phyloP scores from a whole-genome alignment of 23 red algal species.

The Chondrus crispus region DNA sequence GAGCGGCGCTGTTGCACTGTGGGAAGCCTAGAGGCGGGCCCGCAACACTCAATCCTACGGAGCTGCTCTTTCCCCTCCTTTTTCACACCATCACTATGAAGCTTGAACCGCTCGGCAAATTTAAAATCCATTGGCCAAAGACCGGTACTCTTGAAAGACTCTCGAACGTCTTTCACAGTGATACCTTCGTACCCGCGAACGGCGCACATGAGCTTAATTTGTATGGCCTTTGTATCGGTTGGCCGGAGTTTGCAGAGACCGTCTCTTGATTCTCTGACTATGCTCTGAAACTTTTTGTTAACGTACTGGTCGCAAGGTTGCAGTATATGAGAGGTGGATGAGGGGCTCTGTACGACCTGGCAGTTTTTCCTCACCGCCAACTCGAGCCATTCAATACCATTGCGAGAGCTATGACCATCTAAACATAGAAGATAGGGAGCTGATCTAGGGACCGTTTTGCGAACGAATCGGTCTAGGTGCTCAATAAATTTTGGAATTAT shows the following conservation, averaged over 20 bases:
- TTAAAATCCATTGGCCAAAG: neutral
- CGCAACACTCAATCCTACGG: too few relatives aligned
- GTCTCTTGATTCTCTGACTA: neutral
- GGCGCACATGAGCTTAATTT: neutral
- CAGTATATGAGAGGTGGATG: neutral
- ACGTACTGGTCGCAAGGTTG: conserved; percentile 1
- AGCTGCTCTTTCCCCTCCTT: too few relatives aligned
- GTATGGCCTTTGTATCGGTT: neutral
- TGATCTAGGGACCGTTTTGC: too few relatives aligned
- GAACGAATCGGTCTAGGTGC: too few relatives aligned
- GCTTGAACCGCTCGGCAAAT: neutral
- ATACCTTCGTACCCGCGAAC: neutral
- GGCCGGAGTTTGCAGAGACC: neutral
- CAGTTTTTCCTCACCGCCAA: neutral
- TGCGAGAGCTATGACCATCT: neutral
- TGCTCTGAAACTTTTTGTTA: neutral
- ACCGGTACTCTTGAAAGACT: neutral
- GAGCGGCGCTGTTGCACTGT: too few relatives aligned
- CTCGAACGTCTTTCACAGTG: neutral
- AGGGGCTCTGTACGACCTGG: neutral
- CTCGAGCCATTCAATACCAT: neutral
- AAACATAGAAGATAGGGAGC: neutral
- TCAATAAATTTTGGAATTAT: too few relatives aligned
- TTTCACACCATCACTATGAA: too few relatives aligned
- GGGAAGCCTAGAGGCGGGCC: too few relatives aligned